Base-by-base conservation (phyloP, 2,329 filamentous ascomycete species). In the Colletotrichum cuscutae region DNA sequence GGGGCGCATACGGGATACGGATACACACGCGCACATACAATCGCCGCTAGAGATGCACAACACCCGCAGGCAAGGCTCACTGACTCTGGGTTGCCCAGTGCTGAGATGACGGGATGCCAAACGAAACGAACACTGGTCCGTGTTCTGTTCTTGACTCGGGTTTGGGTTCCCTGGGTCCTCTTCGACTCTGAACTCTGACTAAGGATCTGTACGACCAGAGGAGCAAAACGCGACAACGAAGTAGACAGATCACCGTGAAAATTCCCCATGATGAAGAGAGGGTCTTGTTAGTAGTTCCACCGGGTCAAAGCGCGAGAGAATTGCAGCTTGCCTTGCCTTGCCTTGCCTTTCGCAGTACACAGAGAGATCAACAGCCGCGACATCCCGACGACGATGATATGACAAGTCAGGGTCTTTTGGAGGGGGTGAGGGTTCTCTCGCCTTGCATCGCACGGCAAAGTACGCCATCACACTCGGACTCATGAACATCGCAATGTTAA, bases 401-500 rank as follows among this genome's bases (percentile, higher is more conserved):
- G 42, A 62, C 26, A 28, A 22, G 59, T 22, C 30, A n/a, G 42
- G 24, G 37, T n/a, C 37, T 15, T 49, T 19, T 49, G 0, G 15
- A 49, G 42, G 42, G 42, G 15, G 42, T 15, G 35, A 15, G 35
- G 13, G 37, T 42, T 42, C 37, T 13, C 37, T 42, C 37, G 37
- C 37, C 37, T 42, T 49, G 42, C 19, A 7, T 49, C 42, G 19
- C 42, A 49, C 42, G 42, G 42, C 42, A 49, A 11, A n/a, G 42
- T n/a, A 49, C 22, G 24, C 59, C 24, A 61, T 61, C 59, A 37
- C 42, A 30, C 42, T n/a, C 37, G 9, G 24, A 26, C 26, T 62
- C 60, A 62, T 52, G 60, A 62, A 62, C 42, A 62, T 62, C 42
- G 19, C 24, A 62, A 62, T 62, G 46, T 62, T 13, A 52, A 42